Conservation (phyloP, 2,329 filamentous ascomycete species). For the Lachnellula cervina region DNA sequence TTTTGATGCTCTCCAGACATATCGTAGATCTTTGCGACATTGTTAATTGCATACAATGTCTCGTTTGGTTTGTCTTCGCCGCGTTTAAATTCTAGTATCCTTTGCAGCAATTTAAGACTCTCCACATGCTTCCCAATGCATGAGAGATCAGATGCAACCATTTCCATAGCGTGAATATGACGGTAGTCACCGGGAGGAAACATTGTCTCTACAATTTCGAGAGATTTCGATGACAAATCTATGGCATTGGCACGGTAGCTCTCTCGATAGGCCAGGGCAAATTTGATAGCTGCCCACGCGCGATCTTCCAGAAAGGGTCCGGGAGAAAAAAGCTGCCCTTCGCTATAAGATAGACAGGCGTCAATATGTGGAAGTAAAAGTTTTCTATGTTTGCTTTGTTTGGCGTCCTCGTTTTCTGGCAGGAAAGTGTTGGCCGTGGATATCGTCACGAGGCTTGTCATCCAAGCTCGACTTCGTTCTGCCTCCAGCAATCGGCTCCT, state of each 20-base stretch:
- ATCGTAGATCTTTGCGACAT: background rate
- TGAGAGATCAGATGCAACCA: background rate
- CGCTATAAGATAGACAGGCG: background rate
- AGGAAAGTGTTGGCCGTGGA: background rate
- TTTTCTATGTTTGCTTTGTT: conserved; percentile 4
- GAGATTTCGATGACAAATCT: background rate
- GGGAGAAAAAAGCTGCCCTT: background rate
- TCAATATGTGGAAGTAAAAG: conserved; percentile 11
- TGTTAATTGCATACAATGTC: background rate
- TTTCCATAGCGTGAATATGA: background rate
- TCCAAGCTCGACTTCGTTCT: conserved; percentile 4
- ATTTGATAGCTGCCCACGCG: background rate
- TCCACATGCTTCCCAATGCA: background rate
- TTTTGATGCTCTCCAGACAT: background rate
- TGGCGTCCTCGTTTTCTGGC: background rate
- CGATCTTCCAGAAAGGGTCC: background rate
- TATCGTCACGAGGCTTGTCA: background rate
- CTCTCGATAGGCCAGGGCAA: background rate
- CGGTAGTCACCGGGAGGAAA: background rate
- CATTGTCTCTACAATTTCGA: background rate
- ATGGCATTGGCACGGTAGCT: background rate
- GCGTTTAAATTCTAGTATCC: background rate
- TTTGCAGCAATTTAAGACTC: background rate
- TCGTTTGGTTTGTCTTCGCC: background rate
- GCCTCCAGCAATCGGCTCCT: conserved; percentile 2